Conservation (phyloP, 2,329 filamentous ascomycete species). For the Lizonia empirigonia region DNA sequence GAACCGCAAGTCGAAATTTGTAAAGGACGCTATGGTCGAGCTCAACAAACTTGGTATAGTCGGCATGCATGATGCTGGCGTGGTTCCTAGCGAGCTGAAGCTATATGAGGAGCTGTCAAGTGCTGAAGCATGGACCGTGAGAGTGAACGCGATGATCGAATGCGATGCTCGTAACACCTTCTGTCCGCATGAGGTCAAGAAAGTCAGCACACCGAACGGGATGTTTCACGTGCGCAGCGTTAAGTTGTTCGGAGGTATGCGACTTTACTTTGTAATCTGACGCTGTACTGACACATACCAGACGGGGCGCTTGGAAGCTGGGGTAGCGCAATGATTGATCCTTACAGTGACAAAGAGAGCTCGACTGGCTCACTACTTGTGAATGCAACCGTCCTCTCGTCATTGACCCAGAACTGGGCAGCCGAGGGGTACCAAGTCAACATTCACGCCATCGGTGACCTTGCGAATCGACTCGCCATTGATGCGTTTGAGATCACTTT, state of each 20-base stretch:
- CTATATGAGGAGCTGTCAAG: conserved; percentile 61
- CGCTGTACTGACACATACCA: conserved; percentile 38
- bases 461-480: conserved; percentile 68
- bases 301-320: conserved; percentile 73
- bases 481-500: conserved; percentile 67
- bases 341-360: conserved; percentile 67
- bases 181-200: conserved; percentile 60
- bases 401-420: conserved; percentile 64
- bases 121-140: conserved; percentile 62
- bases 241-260: conserved; percentile 70
- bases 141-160: conserved; percentile 72
- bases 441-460: conserved; percentile 74
- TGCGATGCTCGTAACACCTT: conserved; percentile 68
- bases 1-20: conserved; percentile 59
- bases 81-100: conserved; percentile 59
- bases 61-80: conserved; percentile 72
- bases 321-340: conserved; percentile 74
- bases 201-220: conserved; percentile 53
- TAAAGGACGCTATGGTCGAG: conserved; percentile 65
- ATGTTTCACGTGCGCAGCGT: conserved; percentile 66
- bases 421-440: conserved; percentile 69
- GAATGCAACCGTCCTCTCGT: conserved; percentile 63
- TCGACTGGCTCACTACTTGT: conserved; percentile 69
- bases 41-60: conserved; percentile 70
- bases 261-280: not conserved